Conservation (phyloP, 192 early-diverging fungal species). For the Podila verticillata region DNA sequence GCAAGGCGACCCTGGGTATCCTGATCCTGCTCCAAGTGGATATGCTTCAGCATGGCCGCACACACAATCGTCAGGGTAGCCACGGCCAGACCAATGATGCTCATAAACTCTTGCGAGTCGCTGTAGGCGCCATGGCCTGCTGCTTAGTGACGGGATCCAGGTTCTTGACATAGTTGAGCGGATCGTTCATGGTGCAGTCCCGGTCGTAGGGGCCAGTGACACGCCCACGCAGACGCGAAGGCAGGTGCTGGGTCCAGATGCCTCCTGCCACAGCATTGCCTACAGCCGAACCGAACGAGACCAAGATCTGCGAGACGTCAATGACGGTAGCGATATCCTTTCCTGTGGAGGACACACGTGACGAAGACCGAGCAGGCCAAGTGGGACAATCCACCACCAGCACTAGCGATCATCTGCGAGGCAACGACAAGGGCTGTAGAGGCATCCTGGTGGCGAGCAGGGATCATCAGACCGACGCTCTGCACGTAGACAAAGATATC, state of each 20-base stretch:
- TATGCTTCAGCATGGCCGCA: neutral
- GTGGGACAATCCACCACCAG: conserved; percentile 8
- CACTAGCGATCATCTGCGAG: neutral
- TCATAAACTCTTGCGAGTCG: conserved; percentile 2
- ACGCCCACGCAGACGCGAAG: neutral
- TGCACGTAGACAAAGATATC: conserved; percentile 1
- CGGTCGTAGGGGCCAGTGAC: neutral
- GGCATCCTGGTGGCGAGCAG: neutral
- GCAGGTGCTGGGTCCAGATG: conserved; percentile 1
- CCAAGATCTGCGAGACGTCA: neutral
- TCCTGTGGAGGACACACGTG: conserved; percentile 8
- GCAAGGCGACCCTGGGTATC: conserved; percentile 7
- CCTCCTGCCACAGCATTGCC: conserved; percentile 1
- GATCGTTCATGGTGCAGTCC: neutral
- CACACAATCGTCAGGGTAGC: neutral
- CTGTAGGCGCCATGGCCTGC: neutral
- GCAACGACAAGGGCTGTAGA: neutral
- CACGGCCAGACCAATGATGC: neutral
- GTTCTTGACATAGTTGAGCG: neutral
- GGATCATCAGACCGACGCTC: conserved; percentile 2
- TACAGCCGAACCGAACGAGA: conserved; percentile 1
- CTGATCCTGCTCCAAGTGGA: conserved; percentile 4
- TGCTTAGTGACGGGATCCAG: neutral
- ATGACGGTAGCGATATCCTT: conserved; percentile 8
- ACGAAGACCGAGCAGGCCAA: conserved; percentile 1